These are phyloP conservation scores for Epichloe coenophiala DNA, from an alignment of 2,329 filamentous ascomycete species.

Conservation along the genomic window DNA sequence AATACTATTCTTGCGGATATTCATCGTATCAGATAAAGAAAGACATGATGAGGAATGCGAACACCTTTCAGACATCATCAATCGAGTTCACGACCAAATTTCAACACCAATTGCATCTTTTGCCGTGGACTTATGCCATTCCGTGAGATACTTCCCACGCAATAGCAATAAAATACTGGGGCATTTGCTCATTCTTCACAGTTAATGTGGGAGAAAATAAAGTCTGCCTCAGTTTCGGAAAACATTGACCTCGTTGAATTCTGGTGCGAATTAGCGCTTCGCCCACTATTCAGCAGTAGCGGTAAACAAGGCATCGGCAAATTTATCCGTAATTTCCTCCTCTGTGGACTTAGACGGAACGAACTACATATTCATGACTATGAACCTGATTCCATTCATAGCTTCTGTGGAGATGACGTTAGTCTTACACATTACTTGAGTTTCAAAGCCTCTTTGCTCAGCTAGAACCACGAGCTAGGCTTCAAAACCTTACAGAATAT, in stretches of 20 bases:
- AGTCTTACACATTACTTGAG: conserved; percentile 57
- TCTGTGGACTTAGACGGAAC: conserved; percentile 46
- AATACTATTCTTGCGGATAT: conserved; percentile 52
- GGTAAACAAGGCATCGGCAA: conserved; percentile 55
- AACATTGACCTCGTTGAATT: conserved; percentile 41
- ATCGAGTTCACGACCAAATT: conserved; percentile 28
- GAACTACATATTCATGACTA: conserved; percentile 17
- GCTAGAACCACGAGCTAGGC: conserved; percentile 44
- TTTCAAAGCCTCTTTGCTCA: conserved; percentile 57
- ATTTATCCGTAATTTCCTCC: conserved; percentile 57
- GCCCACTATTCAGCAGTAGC: conserved; percentile 50
- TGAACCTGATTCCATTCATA: conserved; percentile 45
- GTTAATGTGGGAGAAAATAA: conserved; percentile 74
- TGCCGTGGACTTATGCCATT: conserved; percentile 54
- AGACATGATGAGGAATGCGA: conserved; percentile 13
- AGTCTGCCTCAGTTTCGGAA: conserved; percentile 38
- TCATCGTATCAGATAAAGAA: conserved; percentile 42
- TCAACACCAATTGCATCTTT: conserved; percentile 38
- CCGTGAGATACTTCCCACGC: conserved; percentile 29
- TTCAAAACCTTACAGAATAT: conserved; percentile 44
- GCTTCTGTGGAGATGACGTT: conserved; percentile 40
- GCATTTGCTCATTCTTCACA: conserved; percentile 20
- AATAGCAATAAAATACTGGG: background rate
- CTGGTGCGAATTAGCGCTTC: conserved; percentile 62
- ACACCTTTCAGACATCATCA: conserved; percentile 14